phyloP scores from a whole-genome alignment of 371 early-diverging fungal species.

The Syncephalastrum contaminatum region DNA sequence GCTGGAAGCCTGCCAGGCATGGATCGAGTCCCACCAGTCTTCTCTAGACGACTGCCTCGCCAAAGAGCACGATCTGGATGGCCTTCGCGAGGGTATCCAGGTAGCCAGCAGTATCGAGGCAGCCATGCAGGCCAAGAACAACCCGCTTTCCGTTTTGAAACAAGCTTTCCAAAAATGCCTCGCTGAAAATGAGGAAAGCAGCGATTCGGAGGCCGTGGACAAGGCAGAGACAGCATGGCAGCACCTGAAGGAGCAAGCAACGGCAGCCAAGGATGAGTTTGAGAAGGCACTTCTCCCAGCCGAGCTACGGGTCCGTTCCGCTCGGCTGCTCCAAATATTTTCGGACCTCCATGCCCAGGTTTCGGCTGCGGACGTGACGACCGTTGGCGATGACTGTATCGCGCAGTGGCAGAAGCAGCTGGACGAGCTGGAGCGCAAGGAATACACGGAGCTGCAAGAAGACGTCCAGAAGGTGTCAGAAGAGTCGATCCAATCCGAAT shows the following conservation, averaged over 20 bases:
- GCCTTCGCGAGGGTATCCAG: conserved; percentile 27
- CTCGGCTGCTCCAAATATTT: conserved; percentile 3
- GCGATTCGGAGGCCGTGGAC: conserved; percentile 14
- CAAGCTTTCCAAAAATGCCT: conserved; percentile 27
- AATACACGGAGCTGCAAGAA: conserved; percentile 29
- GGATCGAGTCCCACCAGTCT: conserved; percentile 27
- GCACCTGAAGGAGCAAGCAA: conserved; percentile 5
- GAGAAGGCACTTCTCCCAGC: conserved; percentile 17
- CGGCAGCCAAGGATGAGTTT: neutral
- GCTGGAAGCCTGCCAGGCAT: conserved; percentile 21
- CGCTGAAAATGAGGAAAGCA: conserved; percentile 18
- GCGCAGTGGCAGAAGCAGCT: conserved; percentile 38
- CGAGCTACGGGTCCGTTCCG: conserved; percentile 9
- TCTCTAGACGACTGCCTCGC: neutral
- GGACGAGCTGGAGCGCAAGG: conserved; percentile 27
- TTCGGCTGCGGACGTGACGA: conserved; percentile 4
- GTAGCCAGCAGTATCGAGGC: conserved; percentile 28
- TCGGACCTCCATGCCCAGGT: conserved; percentile 3
- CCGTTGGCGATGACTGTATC: conserved; percentile 27
- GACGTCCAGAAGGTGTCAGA: conserved; percentile 11
- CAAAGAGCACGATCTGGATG: conserved; percentile 9
- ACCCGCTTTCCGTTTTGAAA: conserved; percentile 15
- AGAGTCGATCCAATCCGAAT: conserved; percentile 15
- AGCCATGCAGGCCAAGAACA: conserved; percentile 27
- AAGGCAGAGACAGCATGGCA: conserved; percentile 4